Evolutionary conservation across 169 alveolate genomes (phyloP).

Genomic region (Eimeria sp.): DNA sequence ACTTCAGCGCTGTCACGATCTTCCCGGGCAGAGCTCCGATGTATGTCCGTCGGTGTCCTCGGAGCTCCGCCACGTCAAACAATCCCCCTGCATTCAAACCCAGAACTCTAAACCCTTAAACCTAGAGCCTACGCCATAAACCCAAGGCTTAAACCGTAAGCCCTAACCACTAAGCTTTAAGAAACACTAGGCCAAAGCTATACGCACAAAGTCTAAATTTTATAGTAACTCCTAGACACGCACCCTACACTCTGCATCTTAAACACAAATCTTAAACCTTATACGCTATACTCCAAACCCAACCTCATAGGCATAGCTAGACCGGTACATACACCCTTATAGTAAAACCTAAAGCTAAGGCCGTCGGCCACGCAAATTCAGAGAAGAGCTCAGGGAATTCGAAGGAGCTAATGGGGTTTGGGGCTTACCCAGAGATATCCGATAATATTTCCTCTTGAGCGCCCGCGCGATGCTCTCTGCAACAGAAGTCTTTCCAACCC

Average conservation of each 20-base stretch:
- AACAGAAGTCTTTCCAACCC: conserved; percentile 98
- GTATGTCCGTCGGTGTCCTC: conserved; percentile 98
- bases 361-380: too few species aligned
- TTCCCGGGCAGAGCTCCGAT: conserved; percentile 98
- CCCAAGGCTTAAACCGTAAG: background rate
- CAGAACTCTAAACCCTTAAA: background rate
- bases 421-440: conserved; percentile 87
- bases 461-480: conserved; percentile 95
- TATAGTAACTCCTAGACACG: background rate
- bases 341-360: too few species aligned
- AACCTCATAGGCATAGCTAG: background rate
- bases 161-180: too few species aligned
- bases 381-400: too few species aligned
- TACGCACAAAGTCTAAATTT: too few species aligned
- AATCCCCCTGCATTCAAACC: conserved; percentile 92
- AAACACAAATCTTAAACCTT: background rate
- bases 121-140: background rate
- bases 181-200: too few species aligned
- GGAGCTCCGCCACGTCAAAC: conserved; percentile 96
- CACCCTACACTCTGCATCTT: background rate
- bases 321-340: background rate
- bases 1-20: conserved; percentile 87
- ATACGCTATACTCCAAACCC: background rate
- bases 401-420: background rate
- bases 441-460: conserved; percentile 92